Base-by-base conservation (phyloP, 2,329 filamentous ascomycete genomes). In the Sarocladium strictum region DNA sequence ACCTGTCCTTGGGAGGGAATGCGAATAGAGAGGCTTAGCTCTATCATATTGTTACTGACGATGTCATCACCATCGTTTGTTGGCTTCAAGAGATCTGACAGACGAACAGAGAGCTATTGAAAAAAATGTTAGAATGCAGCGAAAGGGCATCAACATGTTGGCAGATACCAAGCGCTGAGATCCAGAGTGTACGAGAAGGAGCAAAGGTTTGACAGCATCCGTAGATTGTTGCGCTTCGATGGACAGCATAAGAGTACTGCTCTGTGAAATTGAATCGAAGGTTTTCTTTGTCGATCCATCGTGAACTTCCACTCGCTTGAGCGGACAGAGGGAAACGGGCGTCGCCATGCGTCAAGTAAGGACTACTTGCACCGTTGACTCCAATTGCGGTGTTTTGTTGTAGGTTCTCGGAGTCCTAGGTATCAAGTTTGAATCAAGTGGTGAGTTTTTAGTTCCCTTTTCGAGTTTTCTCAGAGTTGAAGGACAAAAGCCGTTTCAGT, bases 291-390 rank as follows among this genome's bases (percentile, higher is more conserved):
- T 57, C 6, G 35, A 21, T 14, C 58, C 61, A 54, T 64, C 59
- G 17, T 59, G 59, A 19, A 70, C 61, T 54, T 69, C 65, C 12
- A 69, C 55, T 40, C 61, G 59, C 49, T 54, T 57, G 38, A 70
- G 65, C n/a, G 61, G 61, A 41, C 65, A 68, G 3, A 56, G 52
- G 5, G 61, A 65, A 15, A 70, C 62, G 11, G 68, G 68, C 9
- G 64, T 66, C 11, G 63, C 54, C 67, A 70, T 67, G 12, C 14
- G 38, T 11, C 17, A 26, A 4, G 15, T 9, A 33, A 21, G 6
- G 32, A n/a, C 17, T 14, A 27, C 24, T 29, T 7, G 5, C 35
- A n/a, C 26, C 17, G 23, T 17, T 51, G 14, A 23, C 47, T 19
- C 19, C 47, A 33, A 32, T 23, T 35, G 14, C 21, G 43, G 3